Percentiles rank a stretch among this genome's conserved stretches.
phyloP scores from a whole-genome alignment of 192 early-diverging fungal species.

The Coemansia sp. region DNA sequence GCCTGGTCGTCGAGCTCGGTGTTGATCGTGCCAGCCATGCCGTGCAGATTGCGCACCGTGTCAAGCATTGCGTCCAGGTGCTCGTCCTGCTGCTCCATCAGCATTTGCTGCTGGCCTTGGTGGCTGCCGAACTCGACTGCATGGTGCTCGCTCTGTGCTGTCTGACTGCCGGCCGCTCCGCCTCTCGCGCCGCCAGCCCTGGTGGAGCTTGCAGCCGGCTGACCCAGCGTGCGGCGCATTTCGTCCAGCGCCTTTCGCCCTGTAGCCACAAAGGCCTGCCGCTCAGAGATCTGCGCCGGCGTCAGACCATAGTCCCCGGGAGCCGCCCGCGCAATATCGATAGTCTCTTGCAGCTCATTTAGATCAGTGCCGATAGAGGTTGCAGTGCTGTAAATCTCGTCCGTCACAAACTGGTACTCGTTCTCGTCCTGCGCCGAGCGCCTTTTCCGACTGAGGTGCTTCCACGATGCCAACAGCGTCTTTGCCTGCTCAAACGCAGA shows the following conservation, averaged over 20 bases:
- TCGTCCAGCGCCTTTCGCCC: slow-evolving; percentile 27
- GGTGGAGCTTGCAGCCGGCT: slow-evolving; percentile 1
- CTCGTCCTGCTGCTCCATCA: slow-evolving; percentile 51
- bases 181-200: not conserved
- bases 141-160: slow-evolving; percentile 3
- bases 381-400: slow-evolving; percentile 45
- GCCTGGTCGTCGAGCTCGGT: slow-evolving; percentile 50
- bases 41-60: slow-evolving; percentile 50
- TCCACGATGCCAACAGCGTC: slow-evolving; percentile 45
- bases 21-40: slow-evolving; percentile 49
- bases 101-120: slow-evolving; percentile 43
- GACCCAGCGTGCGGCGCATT: slow-evolving; percentile 24
- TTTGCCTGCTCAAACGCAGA: slow-evolving; percentile 43
- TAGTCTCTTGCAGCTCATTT: slow-evolving; percentile 38
- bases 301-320: slow-evolving; percentile 42
- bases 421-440: slow-evolving; percentile 51
- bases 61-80: slow-evolving; percentile 48
- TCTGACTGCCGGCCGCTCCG: not conserved
- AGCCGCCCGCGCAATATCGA: slow-evolving; percentile 29
- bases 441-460: slow-evolving; percentile 21
- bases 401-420: slow-evolving; percentile 48
- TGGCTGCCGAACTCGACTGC: slow-evolving; percentile 23
- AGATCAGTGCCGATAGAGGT: slow-evolving; percentile 37
- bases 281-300: slow-evolving; percentile 20
- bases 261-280: slow-evolving; percentile 34